These are phyloP conservation scores for Cercis canadensis DNA, from an alignment of 306 rosid species.

Conservation along the genomic window DNA sequence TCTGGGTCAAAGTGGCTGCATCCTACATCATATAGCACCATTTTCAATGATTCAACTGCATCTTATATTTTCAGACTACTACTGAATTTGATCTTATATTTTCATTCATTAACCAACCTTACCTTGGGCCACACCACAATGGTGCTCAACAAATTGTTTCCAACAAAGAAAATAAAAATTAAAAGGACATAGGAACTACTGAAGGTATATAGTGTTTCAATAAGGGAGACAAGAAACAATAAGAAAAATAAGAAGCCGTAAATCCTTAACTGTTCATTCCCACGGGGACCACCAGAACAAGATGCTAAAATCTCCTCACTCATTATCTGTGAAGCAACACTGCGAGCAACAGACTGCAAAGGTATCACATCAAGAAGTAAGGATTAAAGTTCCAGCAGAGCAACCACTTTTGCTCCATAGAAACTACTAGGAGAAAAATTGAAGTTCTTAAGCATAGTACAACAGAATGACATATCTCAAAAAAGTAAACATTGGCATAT, in stretches of 20 bases:
- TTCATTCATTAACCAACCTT: slow-evolving; percentile 11
- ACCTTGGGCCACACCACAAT: background rate
- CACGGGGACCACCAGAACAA: slow-evolving; percentile 81
- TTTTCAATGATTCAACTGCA: slow-evolving; percentile 1
- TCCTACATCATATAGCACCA: slow-evolving; percentile 8
- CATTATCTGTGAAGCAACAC: slow-evolving; percentile 65
- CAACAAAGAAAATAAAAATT: slow-evolving; percentile 16
- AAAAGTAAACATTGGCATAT: slow-evolving; percentile 1
- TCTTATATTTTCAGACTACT: slow-evolving; percentile 19
- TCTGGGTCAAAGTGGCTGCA: background rate
- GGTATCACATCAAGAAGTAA: slow-evolving; percentile 23
- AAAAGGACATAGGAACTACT: slow-evolving; percentile 4
- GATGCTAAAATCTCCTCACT: slow-evolving; percentile 78
- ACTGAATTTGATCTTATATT: slow-evolving; percentile 13
- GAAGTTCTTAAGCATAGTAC: background rate
- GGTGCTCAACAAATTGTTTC: slow-evolving; percentile 11
- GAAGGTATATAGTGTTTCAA: background rate
- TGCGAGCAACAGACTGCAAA: slow-evolving; percentile 66
- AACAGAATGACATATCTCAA: background rate
- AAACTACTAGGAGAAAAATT: slow-evolving; percentile 21
- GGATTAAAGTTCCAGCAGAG: slow-evolving; percentile 18
- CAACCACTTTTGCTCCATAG: slow-evolving; percentile 8
- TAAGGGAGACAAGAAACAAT: slow-evolving; percentile 12
- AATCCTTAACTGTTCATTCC: slow-evolving; percentile 80
- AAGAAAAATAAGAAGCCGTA: slow-evolving; percentile 7